A percentile compares a stretch with the other conserved stretches of the same genome.
Evolutionary conservation across 192 early-diverging fungal genomes (phyloP).

Genomic region (Coemansia sp.): DNA sequence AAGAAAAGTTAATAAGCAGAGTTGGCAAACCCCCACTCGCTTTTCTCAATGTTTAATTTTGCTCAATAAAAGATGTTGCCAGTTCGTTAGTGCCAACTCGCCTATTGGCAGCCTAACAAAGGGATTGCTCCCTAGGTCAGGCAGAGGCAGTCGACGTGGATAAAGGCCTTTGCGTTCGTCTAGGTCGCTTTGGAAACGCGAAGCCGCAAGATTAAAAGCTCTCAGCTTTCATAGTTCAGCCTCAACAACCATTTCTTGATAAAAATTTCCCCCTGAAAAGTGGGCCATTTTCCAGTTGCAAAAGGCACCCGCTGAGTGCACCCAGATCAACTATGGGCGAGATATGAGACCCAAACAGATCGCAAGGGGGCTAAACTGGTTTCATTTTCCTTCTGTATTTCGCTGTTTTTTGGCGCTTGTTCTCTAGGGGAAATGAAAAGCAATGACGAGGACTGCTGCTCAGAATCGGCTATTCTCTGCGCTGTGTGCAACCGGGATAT

Average conservation of each 20-base stretch:
- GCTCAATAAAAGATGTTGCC: conserved; percentile 12
- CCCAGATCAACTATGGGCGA: conserved; percentile 4
- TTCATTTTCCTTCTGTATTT: neutral
- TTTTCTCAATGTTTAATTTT: neutral
- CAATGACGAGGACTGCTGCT: neutral
- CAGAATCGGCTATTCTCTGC: conserved; percentile 10
- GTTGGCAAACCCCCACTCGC: neutral
- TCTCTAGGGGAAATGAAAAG: neutral
- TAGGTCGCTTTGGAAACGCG: conserved; percentile 29
- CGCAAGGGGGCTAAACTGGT: neutral
- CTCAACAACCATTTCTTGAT: conserved; percentile 29
- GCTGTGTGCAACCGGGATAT: conserved; percentile 30
- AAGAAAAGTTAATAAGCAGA: too few species aligned
- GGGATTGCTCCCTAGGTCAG: neutral
- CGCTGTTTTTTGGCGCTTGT: neutral
- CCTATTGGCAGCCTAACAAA: neutral
- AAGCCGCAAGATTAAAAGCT: conserved; percentile 40
- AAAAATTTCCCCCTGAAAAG: neutral
- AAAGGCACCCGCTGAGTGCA: neutral
- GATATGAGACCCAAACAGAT: neutral
- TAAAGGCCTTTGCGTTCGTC: conserved; percentile 28
- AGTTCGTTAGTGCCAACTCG: conserved; percentile 30
- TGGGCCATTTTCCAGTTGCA: neutral
- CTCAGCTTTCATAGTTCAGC: conserved; percentile 25
- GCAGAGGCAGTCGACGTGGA: conserved; percentile 33